Evolutionary conservation across 75 land plant species (phyloP), one percentile per base, ranked within the genome.

Genomic region (Cryptomeria japonica): DNA sequence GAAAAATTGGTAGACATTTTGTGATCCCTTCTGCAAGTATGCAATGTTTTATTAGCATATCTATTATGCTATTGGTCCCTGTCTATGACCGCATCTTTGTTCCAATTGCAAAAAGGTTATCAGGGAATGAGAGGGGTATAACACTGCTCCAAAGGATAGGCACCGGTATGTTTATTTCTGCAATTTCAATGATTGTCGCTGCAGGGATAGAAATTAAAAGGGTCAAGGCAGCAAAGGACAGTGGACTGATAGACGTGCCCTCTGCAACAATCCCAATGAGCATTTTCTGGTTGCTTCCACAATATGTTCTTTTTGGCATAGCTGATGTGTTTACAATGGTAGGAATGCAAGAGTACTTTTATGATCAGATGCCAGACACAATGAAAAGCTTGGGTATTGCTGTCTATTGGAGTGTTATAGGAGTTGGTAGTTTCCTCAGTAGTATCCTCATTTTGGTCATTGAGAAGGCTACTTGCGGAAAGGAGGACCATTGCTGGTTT

Each of bases 311-410:
- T 0, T 68, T 96, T 56, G 99, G 99, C 0, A 87, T 97, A 13
- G 94, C 98, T 1, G 99, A 98, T 86, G 96, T 98, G 6, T 98
- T 98, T 88, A 94, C 98, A 0, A 90, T 94, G 32, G 94, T 97
- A 42, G 99, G 99, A 13, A 93, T 96, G 93, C 95, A 95, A 87
- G 99, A 98, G 88, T 97, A 95, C 88, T 96, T 97, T 85, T 98
- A 96, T 86, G 84, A 90, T 41, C 95, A 96, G 86, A 97, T 96
- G 68, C 99, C 98, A 36, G 88, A 88, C 4, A 91, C 90, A 41
- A 96, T 98, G 95, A 93, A 95, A 72, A 97, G 95, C 44, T 89
- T 96, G 55, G 99, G 96, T 5, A 93, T 96, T 36, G 97, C 95
- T 1, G 84, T 98, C 9, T 95, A 93, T 84, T 87, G 94, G 28